Evolutionary conservation across 2,329 filamentous ascomycete genomes (phyloP).

Genomic region (Alternaria triticimaculans): DNA sequence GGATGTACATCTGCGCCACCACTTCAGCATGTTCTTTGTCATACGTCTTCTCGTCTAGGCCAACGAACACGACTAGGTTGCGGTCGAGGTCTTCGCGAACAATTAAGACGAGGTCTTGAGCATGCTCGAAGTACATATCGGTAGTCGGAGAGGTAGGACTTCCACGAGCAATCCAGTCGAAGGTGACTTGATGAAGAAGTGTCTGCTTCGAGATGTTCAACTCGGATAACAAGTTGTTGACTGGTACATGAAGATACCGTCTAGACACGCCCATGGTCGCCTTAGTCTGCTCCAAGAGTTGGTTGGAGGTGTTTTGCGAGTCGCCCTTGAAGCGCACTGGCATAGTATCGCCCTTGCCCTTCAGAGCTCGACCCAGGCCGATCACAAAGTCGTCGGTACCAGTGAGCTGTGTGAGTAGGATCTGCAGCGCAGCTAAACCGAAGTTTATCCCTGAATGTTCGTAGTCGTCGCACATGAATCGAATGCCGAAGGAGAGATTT

Average conservation of each 20-base stretch:
- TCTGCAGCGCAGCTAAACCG: constrained; percentile 1
- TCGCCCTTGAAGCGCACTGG: background rate
- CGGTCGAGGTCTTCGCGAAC: background rate
- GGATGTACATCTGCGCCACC: background rate
- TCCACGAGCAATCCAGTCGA: background rate
- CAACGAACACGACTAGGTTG: background rate
- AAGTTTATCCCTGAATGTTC: background rate
- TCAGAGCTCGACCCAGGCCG: background rate
- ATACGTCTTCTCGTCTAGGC: background rate
- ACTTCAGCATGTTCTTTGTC: background rate
- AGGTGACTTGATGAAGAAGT: background rate
- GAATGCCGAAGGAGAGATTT: background rate
- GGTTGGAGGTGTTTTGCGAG: background rate
- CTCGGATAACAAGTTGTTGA: background rate
- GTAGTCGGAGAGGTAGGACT: background rate
- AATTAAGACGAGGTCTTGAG: background rate
- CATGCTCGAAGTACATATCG: background rate
- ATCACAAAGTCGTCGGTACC: constrained; percentile 5
- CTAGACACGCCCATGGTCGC: background rate
- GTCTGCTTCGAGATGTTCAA: background rate
- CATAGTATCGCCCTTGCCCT: background rate
- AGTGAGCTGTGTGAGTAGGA: constrained; percentile 3
- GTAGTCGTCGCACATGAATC: background rate
- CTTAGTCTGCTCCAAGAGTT: background rate
- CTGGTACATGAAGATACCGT: background rate